Percentiles rank a stretch among this genome's conserved stretches.
These are phyloP conservation scores for Sporothrix humicola DNA, from an alignment of 2,329 filamentous ascomycete species.

Conservation along the genomic window DNA sequence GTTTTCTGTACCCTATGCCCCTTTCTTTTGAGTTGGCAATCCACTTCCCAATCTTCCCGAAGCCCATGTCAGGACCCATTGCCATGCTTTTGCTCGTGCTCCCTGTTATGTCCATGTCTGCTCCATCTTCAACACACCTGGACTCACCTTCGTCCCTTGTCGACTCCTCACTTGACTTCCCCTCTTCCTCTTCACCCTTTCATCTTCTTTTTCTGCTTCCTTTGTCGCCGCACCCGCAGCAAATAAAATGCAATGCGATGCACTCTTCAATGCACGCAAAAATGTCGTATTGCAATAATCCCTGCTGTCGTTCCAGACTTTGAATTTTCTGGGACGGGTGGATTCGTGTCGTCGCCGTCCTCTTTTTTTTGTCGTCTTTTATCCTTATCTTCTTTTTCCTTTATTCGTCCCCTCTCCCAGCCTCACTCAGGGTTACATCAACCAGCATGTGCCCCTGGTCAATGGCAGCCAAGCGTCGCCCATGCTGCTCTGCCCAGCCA, in stretches of 20 bases:
- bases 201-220: not conserved
- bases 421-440: constrained; percentile 20
- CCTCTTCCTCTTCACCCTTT: not conserved
- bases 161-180: not conserved
- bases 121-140: not conserved
- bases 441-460: not conserved
- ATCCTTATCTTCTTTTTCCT: too few species aligned
- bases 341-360: not conserved
- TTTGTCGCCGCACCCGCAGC: constrained; percentile 10
- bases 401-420: not conserved
- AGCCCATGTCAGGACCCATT: too few species aligned
- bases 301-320: constrained; percentile 2
- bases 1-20: too few species aligned
- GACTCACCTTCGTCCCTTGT: not conserved
- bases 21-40: not conserved
- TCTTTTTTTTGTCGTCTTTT: not conserved
- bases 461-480: not conserved
- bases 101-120: too few species aligned
- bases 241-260: constrained; percentile 8
- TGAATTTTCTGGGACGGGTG: not conserved
- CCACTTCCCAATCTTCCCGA: too few species aligned
- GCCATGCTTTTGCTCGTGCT: too few species aligned
- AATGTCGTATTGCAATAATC: not conserved
- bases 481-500: not conserved
- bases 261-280: not conserved